Base-by-base conservation (phyloP, 2,329 filamentous ascomycete species). In the Dothideomycetidae sp. region DNA sequence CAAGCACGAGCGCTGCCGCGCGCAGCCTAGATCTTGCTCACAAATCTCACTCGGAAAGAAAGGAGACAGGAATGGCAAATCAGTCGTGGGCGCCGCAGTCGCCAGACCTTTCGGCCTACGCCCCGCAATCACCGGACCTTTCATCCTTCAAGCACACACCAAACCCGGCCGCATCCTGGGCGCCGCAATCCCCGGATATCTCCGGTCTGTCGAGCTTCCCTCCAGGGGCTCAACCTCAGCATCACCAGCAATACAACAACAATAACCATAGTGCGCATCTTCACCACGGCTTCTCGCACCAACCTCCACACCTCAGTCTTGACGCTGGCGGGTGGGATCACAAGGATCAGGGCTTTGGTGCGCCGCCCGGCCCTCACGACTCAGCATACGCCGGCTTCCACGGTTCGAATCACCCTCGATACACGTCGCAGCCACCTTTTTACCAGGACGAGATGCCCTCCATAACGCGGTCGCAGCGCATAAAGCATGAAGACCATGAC, bases 21-120 rank as follows among this genome's bases (percentile, higher is more conserved):
- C n/a, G n/a, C n/a, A n/a, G n/a, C n/a, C n/a, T n/a, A n/a, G n/a
- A n/a, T n/a, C n/a, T n/a, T n/a, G n/a, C n/a, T n/a, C n/a, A n/a
- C n/a, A n/a, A n/a, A n/a, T n/a, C n/a, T n/a, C n/a, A n/a, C n/a
- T n/a, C n/a, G n/a, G n/a, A n/a, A n/a, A n/a, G n/a, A n/a, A n/a
- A n/a, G n/a, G n/a, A n/a, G n/a, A n/a, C n/a, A n/a, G n/a, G n/a
- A 15, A 38, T 38, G 36, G 36, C 36, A 32, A 32, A 40, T 18
- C 33, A 28, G 16, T 29, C 50, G 29, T 62, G 58, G 48, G 56
- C 59, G 32, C 62, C 63, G 31, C 56, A 57, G 43, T 57, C 55
- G 37, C 60, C 61, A 39, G 57, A 61, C 45, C 60, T 73, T 47
- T 68, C 69, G 43, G 61, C 58, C 50, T 61, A 65, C 50, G 51